Base-by-base conservation (phyloP, 768 basidiomycete genomes). In the Termitomyces eurrhizus region DNA sequence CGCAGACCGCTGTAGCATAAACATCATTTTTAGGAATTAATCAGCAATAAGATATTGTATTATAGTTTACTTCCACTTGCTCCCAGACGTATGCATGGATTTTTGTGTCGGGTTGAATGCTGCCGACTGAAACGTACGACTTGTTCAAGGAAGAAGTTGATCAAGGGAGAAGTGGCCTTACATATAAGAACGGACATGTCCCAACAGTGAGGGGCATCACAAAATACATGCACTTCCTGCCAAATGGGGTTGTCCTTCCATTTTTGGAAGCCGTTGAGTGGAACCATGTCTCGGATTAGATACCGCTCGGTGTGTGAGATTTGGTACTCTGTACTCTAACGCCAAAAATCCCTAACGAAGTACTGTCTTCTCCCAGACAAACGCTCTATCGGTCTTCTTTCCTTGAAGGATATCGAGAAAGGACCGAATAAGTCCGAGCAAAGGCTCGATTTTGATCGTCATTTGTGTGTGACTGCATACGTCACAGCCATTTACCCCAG, bases 401-500 rank as follows among this genome's bases (percentile, higher is more conserved):
- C 26, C 26, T 48, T 16, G 6, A 48, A 48, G 26, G 26, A 49
- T 16, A 7, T 1, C 8, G 18, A 29, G n/a, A 2, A 16, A 45
- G 29, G 48, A 49, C 48, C 48, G 48, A 49, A 32, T 49, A 49
- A 49, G 8, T 49, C 14, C 26, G 26, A 49, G 29, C 29, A 2
- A 29, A 46, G 14, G 13, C 6, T 13, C 26, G 21, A 48, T 29
- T 14, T 14, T 49, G 37, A 46, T 46, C 45, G 24, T 13, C 45
- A 13, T 24, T 46, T 32, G 45, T 49, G 35, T 50, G 65, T 66
- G 63, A 66, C 58, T 7, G 21, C 48, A 45, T 56, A 49, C 46
- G 60, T 61, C 62, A 60, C 50, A 46, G 45, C 29, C 42, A 66
- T 61, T 60, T 61, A 60, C 70, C 71, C 71, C 71, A 73, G 64